Conservation (phyloP, 495 filamentous ascomycete genomes). For the Parathielavia hyrcaniae region DNA sequence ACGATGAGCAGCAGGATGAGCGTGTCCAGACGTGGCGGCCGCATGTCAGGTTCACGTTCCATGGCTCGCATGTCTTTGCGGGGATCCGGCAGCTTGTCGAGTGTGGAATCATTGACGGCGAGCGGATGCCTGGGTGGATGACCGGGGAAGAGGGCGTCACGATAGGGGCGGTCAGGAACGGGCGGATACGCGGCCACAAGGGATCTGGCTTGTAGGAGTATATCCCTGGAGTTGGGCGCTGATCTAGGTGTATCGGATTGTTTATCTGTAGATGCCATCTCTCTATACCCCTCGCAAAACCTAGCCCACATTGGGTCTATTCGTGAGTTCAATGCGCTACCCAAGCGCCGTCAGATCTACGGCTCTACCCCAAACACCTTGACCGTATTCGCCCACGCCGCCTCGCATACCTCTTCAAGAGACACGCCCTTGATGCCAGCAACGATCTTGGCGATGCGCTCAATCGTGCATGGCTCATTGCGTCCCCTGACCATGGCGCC, state of each 20-base stretch:
- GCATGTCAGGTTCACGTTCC: conserved; percentile 58
- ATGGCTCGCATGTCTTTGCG: conserved; percentile 73
- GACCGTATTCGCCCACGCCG: conserved; percentile 77
- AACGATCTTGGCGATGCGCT: conserved; percentile 77
- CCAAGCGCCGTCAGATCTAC: conserved; percentile 7
- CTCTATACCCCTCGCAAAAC: no score
- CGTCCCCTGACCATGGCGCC: conserved; percentile 82
- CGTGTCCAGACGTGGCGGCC: conserved; percentile 43
- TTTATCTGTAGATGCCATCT: not conserved
- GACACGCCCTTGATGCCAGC: conserved; percentile 73
- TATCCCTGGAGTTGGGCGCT: not conserved
- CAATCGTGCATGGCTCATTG: conserved; percentile 83
- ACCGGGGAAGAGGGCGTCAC: conserved; percentile 80
- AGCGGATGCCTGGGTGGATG: conserved; percentile 83
- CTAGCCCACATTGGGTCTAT: not conserved
- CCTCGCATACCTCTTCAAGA: conserved; percentile 77
- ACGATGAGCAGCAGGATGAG: conserved; percentile 21
- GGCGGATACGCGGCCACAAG: conserved; percentile 50
- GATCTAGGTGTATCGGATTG: not conserved
- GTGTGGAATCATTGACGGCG: conserved; percentile 62
- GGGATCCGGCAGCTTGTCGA: conserved; percentile 73
- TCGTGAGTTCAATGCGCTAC: not conserved
- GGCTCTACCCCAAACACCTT: conserved; percentile 71
- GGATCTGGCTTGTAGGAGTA: conserved; percentile 41
- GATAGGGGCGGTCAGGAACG: conserved; percentile 57